Percentiles rank a stretch among this genome's conserved stretches.
Conservation (phyloP, 2,329 filamentous ascomycete genomes). For the Xylariaceae sp. region DNA sequence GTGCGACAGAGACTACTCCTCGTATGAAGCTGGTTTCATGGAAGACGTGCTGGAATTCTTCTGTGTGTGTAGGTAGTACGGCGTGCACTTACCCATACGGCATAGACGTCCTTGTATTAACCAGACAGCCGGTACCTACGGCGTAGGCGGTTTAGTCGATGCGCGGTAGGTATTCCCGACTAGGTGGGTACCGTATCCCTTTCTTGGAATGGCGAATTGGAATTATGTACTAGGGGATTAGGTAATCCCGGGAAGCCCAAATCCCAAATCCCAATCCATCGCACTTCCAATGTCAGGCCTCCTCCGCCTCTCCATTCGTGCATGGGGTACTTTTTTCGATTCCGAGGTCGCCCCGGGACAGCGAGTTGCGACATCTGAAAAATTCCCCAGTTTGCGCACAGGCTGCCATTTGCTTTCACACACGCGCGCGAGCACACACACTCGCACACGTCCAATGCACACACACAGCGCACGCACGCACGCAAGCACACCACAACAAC, state of each 20-base stretch:
- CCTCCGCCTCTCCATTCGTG: not conserved
- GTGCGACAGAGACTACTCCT: not conserved
- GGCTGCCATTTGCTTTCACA: not conserved
- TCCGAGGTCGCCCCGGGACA: slow-evolving; percentile 11
- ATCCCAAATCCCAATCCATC: not conserved
- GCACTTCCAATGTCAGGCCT: no score
- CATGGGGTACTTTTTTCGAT: not conserved
- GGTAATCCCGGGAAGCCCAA: not conserved
- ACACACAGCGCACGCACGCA: slow-evolving; percentile 4
- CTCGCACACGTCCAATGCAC: no score
- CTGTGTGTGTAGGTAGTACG: not conserved
- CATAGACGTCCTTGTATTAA: no score
- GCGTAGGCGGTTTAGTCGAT: not conserved
- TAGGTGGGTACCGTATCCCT: not conserved
- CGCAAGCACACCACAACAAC: not conserved
- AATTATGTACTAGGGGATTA: not conserved
- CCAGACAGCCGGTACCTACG: not conserved
- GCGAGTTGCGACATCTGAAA: slow-evolving; percentile 2
- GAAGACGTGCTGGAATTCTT: not conserved
- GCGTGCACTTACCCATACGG: no score
- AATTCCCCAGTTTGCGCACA: slow-evolving; percentile 4
- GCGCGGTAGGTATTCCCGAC: not conserved
- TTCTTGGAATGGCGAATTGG: no score
- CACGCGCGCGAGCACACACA: not conserved
- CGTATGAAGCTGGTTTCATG: no score